Evolutionary conservation across 1,284 basidiomycete genomes (phyloP).

Genomic region (Ceratobasidium sp.): DNA sequence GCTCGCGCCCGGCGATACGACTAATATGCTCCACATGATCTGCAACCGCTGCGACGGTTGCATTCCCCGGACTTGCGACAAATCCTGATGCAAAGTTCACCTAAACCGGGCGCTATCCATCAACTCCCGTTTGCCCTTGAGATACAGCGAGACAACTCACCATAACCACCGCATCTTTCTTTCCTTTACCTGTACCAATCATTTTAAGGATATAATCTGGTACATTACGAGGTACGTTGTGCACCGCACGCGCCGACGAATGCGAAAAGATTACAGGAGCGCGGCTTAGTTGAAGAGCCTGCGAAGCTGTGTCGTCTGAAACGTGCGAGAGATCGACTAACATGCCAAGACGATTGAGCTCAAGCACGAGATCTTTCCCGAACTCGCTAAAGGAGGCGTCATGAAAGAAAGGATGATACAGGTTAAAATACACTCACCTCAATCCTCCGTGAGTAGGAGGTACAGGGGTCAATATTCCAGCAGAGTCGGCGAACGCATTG

Average conservation of each 20-base stretch:
- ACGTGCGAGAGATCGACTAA: slow-evolving; percentile 88
- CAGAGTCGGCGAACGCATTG: slow-evolving; percentile 93
- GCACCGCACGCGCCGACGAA: slow-evolving; percentile 78
- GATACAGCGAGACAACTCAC: slow-evolving; percentile 61
- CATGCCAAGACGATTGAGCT: slow-evolving; percentile 92
- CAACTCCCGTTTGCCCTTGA: neutral
- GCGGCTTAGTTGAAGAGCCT: slow-evolving; percentile 75
- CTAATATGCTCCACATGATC: slow-evolving; percentile 91
- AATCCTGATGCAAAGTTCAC: slow-evolving; percentile 81
- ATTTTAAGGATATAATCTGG: slow-evolving; percentile 80
- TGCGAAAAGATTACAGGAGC: slow-evolving; percentile 93
- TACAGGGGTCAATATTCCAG: slow-evolving; percentile 69
- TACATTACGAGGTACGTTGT: slow-evolving; percentile 75
- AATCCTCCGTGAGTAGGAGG: slow-evolving; percentile 76
- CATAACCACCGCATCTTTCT: slow-evolving; percentile 89
- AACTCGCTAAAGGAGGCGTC: slow-evolving; percentile 63
- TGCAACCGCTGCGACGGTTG: slow-evolving; percentile 75
- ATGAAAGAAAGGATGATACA: neutral
- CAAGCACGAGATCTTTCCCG: slow-evolving; percentile 79
- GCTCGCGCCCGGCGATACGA: slow-evolving; percentile 75
- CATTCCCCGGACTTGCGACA: slow-evolving; percentile 72
- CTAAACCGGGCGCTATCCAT: slow-evolving; percentile 56
- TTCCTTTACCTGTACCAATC: slow-evolving; percentile 71
- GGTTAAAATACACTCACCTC: slow-evolving; percentile 58
- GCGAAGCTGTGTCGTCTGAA: slow-evolving; percentile 83